These are phyloP conservation scores for Yamadazyma trypodendri DNA, from an alignment of 1,139 yeast genomes.

Conservation along the genomic window DNA sequence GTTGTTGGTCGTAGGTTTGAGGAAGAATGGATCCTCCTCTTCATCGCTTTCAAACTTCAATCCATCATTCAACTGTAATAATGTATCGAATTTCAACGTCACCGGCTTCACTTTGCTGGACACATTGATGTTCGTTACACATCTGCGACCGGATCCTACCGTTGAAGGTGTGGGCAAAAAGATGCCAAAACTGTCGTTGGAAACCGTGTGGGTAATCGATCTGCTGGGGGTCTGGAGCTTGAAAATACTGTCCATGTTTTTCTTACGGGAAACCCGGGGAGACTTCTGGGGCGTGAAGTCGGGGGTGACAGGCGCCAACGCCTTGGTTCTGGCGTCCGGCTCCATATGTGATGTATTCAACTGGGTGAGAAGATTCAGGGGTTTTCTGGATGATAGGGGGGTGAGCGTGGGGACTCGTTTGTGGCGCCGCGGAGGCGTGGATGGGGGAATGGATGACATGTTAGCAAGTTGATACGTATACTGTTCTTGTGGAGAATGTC, in stretches of 20 bases:
- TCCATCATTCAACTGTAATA: constrained; percentile 21
- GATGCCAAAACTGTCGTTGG: constrained; percentile 22
- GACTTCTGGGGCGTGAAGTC: constrained; percentile 38
- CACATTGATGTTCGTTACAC: not conserved
- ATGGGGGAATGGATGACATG: constrained; percentile 14
- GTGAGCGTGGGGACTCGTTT: constrained; percentile 6
- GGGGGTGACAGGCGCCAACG: constrained; percentile 29
- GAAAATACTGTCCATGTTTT: constrained; percentile 18
- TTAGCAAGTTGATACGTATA: too few species aligned
- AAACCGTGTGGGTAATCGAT: not conserved
- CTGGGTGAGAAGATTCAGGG: constrained; percentile 7
- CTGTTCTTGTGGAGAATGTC: too few species aligned
- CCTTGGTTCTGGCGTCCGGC: constrained; percentile 1
- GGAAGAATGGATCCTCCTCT: constrained; percentile 16
- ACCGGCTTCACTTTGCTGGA: constrained; percentile 9
- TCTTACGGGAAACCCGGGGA: constrained; percentile 18
- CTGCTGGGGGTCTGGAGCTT: constrained; percentile 7
- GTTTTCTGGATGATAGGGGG: constrained; percentile 14
- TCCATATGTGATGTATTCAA: not conserved
- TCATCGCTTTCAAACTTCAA: constrained; percentile 19
- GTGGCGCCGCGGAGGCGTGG: constrained; percentile 16
- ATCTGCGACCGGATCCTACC: constrained; percentile 37
- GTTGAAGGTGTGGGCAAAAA: constrained; percentile 44
- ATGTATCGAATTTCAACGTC: constrained; percentile 19
- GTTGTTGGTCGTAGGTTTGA: constrained; percentile 7